A percentile compares a stretch with the other conserved stretches of the same genome.
phyloP scores from a whole-genome alignment of 2,329 filamentous ascomycete species.

The Stagonosporopsis cucurbitacearum region DNA sequence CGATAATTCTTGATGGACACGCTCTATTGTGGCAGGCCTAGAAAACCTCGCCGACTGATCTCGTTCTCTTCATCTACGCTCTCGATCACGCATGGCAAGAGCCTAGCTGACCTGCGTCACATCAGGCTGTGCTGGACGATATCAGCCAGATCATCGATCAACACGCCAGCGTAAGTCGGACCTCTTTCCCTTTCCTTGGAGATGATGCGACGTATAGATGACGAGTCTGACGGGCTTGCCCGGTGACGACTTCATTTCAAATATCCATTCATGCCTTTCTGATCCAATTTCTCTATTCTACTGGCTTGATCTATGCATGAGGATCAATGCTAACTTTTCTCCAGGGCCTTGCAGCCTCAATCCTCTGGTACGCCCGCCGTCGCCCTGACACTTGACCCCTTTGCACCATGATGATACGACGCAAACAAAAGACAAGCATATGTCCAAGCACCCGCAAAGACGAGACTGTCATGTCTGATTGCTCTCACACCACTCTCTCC shows the following conservation, averaged over 20 bases:
- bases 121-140: neutral
- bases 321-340: slow-evolving; percentile 11
- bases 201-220: slow-evolving; percentile 66
- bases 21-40: slow-evolving; percentile 96
- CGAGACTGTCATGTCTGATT: slow-evolving; percentile 49
- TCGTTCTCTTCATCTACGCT: slow-evolving; percentile 7
- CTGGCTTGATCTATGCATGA: slow-evolving; percentile 6
- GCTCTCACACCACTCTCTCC: slow-evolving; percentile 2
- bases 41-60: slow-evolving; percentile 99
- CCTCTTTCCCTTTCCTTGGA: slow-evolving; percentile 17
- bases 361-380: slow-evolving; percentile 26
- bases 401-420: slow-evolving; percentile 77
- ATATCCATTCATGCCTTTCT: slow-evolving; percentile 73
- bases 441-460: slow-evolving; percentile 78
- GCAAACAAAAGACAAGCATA: slow-evolving; percentile 91
- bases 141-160: neutral
- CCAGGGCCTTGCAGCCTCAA: slow-evolving; percentile 17
- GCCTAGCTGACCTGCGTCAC: slow-evolving; percentile 17
- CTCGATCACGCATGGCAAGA: neutral
- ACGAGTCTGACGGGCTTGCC: slow-evolving; percentile 77
- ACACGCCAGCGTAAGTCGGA: slow-evolving; percentile 26
- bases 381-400: slow-evolving; percentile 4
- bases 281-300: slow-evolving; percentile 21
- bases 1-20: slow-evolving; percentile 83
- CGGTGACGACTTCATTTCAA: slow-evolving; percentile 68